phyloP scores from a whole-genome alignment of 768 basidiomycete species.

The Cystofilobasidium bisporidii region DNA sequence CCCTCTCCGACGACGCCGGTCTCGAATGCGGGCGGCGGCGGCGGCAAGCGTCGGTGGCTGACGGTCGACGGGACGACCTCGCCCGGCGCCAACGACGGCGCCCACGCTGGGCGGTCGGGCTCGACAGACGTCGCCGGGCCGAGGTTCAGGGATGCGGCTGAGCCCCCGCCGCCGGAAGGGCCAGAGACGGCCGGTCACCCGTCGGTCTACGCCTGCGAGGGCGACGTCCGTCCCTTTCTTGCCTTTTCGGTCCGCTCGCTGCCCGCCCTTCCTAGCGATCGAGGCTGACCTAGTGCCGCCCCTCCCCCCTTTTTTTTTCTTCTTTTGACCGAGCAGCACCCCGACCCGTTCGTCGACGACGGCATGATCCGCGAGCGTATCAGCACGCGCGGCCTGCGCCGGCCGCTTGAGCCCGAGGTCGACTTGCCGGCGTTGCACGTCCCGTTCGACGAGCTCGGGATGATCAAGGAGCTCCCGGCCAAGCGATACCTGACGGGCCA shows the following conservation, averaged over 20 bases:
- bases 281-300: too few relatives aligned
- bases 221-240: constrained; percentile 24
- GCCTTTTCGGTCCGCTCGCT: too few relatives aligned
- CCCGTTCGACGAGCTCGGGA: constrained; percentile 58
- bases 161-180: constrained; percentile 9
- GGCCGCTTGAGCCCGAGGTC: constrained; percentile 62
- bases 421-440: constrained; percentile 60
- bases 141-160: background rate
- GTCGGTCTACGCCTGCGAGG: constrained; percentile 17
- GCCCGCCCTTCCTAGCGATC: too few relatives aligned
- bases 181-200: constrained; percentile 21
- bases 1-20: too few relatives aligned
- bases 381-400: constrained; percentile 67
- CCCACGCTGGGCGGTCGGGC: too few relatives aligned
- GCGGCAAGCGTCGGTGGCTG: background rate
- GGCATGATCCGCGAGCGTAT: constrained; percentile 85
- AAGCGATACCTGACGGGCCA: constrained; percentile 59
- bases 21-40: background rate
- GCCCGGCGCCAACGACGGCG: too few relatives aligned
- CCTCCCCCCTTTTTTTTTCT: too few relatives aligned
- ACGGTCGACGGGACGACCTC: background rate
- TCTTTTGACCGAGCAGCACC: background rate
- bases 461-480: constrained; percentile 58
- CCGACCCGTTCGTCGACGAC: constrained; percentile 42
- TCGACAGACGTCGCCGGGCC: constrained; percentile 18